Evolutionary conservation across 306 rosid genomes (phyloP), one percentile per base, ranked within the genome.

Genomic region (Glycine tomentella): DNA sequence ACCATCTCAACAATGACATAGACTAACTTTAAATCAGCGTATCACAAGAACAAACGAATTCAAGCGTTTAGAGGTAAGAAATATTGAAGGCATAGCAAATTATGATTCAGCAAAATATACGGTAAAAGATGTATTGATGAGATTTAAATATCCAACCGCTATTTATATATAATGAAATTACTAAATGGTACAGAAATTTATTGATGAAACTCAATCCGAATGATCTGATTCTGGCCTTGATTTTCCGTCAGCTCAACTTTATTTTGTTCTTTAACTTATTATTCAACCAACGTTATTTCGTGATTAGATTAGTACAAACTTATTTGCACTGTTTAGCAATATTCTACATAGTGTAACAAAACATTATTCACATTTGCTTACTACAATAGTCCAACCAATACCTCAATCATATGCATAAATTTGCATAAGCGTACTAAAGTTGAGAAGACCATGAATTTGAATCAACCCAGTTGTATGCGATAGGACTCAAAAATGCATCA

Each of bases 401-500:
- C 31, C 31, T 25, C 31, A 25, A 25, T 25, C 31, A 25, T 25
- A 25, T 25, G 31, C 31, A 25, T 25, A 25, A 25, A 25, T 25
- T 25, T 9, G 50, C 73, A 52, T 12, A 13, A 44, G 78, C 65
- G 2, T 36, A 4, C 40, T 84, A 89, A 25, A 67, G 89, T 76
- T 82, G 87, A 86, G 88, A 69, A 69, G 95, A 82, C 97, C 97
- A 93, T 17, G 95, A 86, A 84, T 95, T 93, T 73, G 97, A 87
- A 14, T 90, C 92, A 6, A 95, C 82, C 97, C 99, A 93, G 77
- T 95, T 71, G 75, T 80, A 95, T 7, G 97, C 99, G 5, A 95
- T 87, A 13, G 99, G 97, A 74, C 97, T 84, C 88, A 95, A 85
- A 56, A 93, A 95, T 3, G 97, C 97, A 66, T 91, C 94, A 6